Evolutionary conservation across 2,329 filamentous ascomycete genomes (phyloP), one percentile per base, ranked within the genome.

Genomic region (Endoconidiophora laricicola): DNA sequence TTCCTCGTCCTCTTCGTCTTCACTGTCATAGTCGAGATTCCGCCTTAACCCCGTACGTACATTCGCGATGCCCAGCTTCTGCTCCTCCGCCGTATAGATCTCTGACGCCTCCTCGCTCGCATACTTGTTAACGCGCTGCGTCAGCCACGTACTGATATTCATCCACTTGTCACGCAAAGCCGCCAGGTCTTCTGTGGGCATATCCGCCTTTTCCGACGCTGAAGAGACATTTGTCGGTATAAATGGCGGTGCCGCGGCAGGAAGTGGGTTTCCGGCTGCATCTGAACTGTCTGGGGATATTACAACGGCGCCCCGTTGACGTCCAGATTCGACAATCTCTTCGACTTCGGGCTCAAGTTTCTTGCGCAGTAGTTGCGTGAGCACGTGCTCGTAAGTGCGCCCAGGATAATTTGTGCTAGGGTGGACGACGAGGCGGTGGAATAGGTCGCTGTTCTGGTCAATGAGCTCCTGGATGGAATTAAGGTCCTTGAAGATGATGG

Each of bases 281-380:
- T 58, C 60, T 10, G 69, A 24, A 24, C 22, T 20, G 22, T 10
- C 16, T 18, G 47, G 38, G 14, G n/a, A 37, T 16, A 20, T 39
- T 10, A 46, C 38, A 16, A 39, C 40, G 6, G 38, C 29, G 18
- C 50, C 46, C 23, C 51, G 51, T 29, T 47, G 23, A 36, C 75
- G 73, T 1, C 79, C 81, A 47, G 78, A 68, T 20, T 78, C 74
- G 23, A 90, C 78, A 66, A 81, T 80, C 51, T 79, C 77, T 60
- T 88, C 83, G 16, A 87, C 79, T 22, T 76, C 72, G 0, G 85
- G 84, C 56, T 91, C 86, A 45, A 87, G 72, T 61, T 91, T 91
- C 65, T 91, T 93, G 38, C 86, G 80, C 29, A 93, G 69, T 2
- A 94, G 69, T 57, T 81, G 76, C 23, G 75, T 70, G 1, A 90